Percentiles rank a stretch among this genome's conserved stretches.
These are phyloP conservation scores for Phaeomoniella chlamydospora DNA, from an alignment of 2,329 filamentous ascomycete species.

Conservation along the genomic window DNA sequence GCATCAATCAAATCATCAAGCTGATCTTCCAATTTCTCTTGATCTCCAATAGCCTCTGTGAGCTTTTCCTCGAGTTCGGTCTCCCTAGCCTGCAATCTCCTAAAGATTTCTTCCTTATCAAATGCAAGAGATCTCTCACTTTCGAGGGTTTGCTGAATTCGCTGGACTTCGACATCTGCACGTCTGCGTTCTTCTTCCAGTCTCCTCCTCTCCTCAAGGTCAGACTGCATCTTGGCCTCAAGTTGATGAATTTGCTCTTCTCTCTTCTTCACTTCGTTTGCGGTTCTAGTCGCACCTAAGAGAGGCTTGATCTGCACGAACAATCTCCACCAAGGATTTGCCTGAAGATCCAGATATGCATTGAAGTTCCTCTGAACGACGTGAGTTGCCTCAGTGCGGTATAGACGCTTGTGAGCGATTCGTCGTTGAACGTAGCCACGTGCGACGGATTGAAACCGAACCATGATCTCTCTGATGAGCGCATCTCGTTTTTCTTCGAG, in stretches of 20 bases:
- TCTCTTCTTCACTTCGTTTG: conserved; percentile 83
- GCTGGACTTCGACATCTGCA: conserved; percentile 72
- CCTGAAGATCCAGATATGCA: conserved; percentile 75
- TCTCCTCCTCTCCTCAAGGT: conserved; percentile 58
- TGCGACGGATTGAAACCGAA: conserved; percentile 80
- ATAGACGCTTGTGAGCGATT: conserved; percentile 81
- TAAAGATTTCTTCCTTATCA: conserved; percentile 98
- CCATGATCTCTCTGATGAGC: conserved; percentile 87
- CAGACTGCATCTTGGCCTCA: conserved; percentile 67
- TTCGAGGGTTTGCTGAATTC: conserved; percentile 86
- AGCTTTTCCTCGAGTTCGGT: conserved; percentile 86
- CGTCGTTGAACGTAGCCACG: conserved; percentile 80
- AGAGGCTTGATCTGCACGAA: conserved; percentile 92
- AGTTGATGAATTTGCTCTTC: conserved; percentile 87
- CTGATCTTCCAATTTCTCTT: conserved; percentile 86
- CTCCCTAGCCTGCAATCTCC: conserved; percentile 84
- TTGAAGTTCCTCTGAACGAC: conserved; percentile 94
- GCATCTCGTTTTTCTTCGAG: conserved; percentile 90
- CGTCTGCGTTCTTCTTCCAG: conserved; percentile 85
- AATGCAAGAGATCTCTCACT: conserved; percentile 89
- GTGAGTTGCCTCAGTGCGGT: conserved; percentile 82
- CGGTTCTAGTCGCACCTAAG: conserved; percentile 79
- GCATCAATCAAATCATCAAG: conserved; percentile 76
- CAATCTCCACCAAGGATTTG: conserved; percentile 95
- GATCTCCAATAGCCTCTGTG: conserved; percentile 79